Evolutionary conservation across 1,284 basidiomycete species (phyloP).

Genomic region (Sporisorium iseilematis-ciliati): DNA sequence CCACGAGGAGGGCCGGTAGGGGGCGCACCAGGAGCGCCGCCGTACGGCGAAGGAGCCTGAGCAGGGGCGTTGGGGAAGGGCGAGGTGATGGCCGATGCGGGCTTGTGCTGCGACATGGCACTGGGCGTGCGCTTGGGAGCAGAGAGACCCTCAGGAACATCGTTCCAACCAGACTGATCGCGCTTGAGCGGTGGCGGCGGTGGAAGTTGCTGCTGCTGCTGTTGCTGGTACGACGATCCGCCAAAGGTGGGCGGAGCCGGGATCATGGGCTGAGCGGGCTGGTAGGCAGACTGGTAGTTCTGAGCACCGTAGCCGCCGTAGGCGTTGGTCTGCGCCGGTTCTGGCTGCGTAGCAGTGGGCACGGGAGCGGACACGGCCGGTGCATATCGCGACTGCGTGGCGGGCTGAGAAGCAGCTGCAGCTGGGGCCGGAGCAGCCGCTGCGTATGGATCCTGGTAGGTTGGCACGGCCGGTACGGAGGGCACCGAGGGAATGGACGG

Average conservation of each 20-base stretch:
- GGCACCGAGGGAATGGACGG: conserved; percentile 39
- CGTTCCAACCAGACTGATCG: conserved; percentile 89
- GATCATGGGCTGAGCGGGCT: conserved; percentile 57
- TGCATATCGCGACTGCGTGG: conserved; percentile 69
- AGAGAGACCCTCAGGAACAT: conserved; percentile 75
- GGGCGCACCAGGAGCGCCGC: conserved; percentile 54
- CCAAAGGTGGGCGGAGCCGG: conserved; percentile 71
- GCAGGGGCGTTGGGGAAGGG: conserved; percentile 83
- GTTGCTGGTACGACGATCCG: conserved; percentile 33
- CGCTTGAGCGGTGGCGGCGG: conserved; percentile 74
- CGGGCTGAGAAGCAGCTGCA: conserved; percentile 69
- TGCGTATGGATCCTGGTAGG: conserved; percentile 41
- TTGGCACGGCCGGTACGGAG: conserved; percentile 30
- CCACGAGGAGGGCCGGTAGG: conserved; percentile 65
- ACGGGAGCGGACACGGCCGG: conserved; percentile 71
- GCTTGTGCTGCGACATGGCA: conserved; percentile 55
- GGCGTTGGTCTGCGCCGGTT: conserved; percentile 30
- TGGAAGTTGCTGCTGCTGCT: conserved; percentile 57
- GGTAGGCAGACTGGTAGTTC: conserved; percentile 69
- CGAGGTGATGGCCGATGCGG: conserved; percentile 76
- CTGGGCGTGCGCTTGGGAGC: conserved; percentile 67
- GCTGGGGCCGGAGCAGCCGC: conserved; percentile 69
- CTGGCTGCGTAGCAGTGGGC: conserved; percentile 30
- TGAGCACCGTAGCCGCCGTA: conserved; percentile 40
- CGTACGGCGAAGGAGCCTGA: conserved; percentile 42